Percentiles rank a stretch among this genome's conserved stretches.
Conservation (phyloP, 192 early-diverging fungal species). For the Linderina pennispora region DNA sequence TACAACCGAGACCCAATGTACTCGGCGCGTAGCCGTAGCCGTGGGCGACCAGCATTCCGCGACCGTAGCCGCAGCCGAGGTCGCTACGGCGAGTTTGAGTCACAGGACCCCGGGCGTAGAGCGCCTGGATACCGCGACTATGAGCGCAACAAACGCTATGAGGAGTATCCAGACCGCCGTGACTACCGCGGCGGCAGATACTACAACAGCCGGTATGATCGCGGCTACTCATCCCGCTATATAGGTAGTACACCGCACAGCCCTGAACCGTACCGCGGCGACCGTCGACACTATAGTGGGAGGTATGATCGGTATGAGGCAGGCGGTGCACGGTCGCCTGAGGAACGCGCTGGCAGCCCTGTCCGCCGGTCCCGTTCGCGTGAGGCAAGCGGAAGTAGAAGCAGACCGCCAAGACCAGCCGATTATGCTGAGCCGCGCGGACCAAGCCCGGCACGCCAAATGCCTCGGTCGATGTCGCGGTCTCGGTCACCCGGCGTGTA, state of each 20-base stretch:
- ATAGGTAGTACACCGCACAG: constrained; percentile 18
- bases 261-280: constrained; percentile 13
- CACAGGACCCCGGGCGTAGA: constrained; percentile 12
- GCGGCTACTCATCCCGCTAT: constrained; percentile 14
- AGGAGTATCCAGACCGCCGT: constrained; percentile 18
- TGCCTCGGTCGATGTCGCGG: constrained; percentile 9
- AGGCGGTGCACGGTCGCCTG: not conserved
- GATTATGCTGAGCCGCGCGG: no score
- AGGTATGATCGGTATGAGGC: constrained; percentile 20
- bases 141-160: constrained; percentile 10
- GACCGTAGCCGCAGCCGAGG: constrained; percentile 11
- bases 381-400: no score
- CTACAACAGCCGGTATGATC: constrained; percentile 15
- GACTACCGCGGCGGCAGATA: constrained; percentile 19
- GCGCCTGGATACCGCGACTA: constrained; percentile 16
- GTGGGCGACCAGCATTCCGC: no score
- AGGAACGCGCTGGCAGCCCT: no score
- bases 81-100: constrained; percentile 1
- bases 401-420: no score
- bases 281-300: constrained; percentile 20
- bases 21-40: constrained; percentile 6
- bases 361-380: no score
- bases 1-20: no score
- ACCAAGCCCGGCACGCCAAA: no score
- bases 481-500: constrained; percentile 22